Percentiles rank a stretch among this genome's conserved stretches.
Conservation (phyloP, 208 protist genomes). For the Trypanosoma vivax region DNA sequence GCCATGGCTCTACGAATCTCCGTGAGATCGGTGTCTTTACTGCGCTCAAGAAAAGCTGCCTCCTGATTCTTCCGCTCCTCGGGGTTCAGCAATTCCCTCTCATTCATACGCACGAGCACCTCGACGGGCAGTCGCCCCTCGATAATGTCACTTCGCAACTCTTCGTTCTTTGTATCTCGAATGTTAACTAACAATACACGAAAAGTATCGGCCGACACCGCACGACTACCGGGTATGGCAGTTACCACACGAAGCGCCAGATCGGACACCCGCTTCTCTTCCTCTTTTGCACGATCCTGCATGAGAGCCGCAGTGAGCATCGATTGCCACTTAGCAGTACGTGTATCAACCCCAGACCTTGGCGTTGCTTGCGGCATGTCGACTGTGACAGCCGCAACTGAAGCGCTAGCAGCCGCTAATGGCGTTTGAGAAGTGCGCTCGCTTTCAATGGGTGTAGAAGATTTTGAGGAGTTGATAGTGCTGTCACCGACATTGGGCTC, state of each 20-base stretch:
- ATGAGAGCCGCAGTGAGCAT: conserved; percentile 36
- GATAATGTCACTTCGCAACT: conserved; percentile 48
- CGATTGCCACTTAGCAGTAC: conserved; percentile 30
- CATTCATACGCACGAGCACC: conserved; percentile 55
- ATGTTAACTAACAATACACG: conserved; percentile 62
- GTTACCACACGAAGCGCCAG: conserved; percentile 42
- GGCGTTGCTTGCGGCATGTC: too few species aligned
- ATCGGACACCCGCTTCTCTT: conserved; percentile 24
- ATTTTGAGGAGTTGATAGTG: too few species aligned
- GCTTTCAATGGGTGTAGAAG: too few species aligned
- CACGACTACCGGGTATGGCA: conserved; percentile 43
- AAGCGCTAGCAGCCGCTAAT: too few species aligned
- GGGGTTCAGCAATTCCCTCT: conserved; percentile 76
- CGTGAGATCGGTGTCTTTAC: conserved; percentile 73
- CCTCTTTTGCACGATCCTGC: conserved; percentile 26
- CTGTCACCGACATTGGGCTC: background rate
- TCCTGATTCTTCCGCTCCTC: conserved; percentile 58
- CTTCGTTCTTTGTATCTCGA: conserved; percentile 60
- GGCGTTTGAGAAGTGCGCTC: too few species aligned
- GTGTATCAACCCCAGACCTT: too few species aligned
- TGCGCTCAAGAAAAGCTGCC: conserved; percentile 52
- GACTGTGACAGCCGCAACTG: too few species aligned
- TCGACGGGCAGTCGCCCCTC: conserved; percentile 62
- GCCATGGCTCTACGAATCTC: conserved; percentile 63
- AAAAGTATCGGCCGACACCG: conserved; percentile 52